phyloP scores from a whole-genome alignment of 2,329 filamentous ascomycete species.

The Chrysoporthe austroafricana region DNA sequence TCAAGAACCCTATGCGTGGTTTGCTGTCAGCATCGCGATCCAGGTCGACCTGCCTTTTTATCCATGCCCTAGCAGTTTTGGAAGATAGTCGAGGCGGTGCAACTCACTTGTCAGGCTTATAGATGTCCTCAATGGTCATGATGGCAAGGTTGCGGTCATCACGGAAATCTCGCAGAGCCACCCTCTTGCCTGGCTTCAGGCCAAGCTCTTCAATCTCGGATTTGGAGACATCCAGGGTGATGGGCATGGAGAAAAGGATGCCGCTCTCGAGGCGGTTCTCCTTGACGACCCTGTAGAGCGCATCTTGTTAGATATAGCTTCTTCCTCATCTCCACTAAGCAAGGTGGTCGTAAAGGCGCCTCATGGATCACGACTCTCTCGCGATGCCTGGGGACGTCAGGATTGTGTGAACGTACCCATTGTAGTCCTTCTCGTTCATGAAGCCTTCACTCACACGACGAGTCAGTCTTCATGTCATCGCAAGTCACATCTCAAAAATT shows the following conservation, averaged over 20 bases:
- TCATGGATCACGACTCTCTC: background rate
- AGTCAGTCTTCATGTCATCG: slow-evolving; percentile 24
- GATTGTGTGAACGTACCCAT: slow-evolving; percentile 64
- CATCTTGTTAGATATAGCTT: slow-evolving; percentile 9
- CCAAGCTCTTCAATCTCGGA: slow-evolving; percentile 73
- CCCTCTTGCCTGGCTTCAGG: slow-evolving; percentile 77
- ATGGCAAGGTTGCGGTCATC: slow-evolving; percentile 97
- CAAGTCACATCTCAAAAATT: slow-evolving; percentile 1
- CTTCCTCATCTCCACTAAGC: background rate
- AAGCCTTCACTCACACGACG: slow-evolving; percentile 65
- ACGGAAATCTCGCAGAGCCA: slow-evolving; percentile 92
- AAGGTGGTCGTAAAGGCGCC: background rate
- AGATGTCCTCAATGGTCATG: slow-evolving; percentile 92
- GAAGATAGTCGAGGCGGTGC: background rate
- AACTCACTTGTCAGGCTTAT: slow-evolving; percentile 89
- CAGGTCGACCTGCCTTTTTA: too few species aligned
- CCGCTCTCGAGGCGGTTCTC: slow-evolving; percentile 86
- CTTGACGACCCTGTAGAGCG: slow-evolving; percentile 73
- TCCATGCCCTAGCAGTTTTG: too few species aligned
- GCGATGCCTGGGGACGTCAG: background rate
- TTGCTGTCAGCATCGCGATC: background rate
- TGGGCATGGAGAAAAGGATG: slow-evolving; percentile 94
- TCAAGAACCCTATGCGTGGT: slow-evolving; percentile 70
- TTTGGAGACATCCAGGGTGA: slow-evolving; percentile 84
- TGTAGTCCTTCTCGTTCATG: slow-evolving; percentile 96